phyloP scores from a whole-genome alignment of 2,329 filamentous ascomycete genomes.

The Ceratocystiopsis minuta region DNA sequence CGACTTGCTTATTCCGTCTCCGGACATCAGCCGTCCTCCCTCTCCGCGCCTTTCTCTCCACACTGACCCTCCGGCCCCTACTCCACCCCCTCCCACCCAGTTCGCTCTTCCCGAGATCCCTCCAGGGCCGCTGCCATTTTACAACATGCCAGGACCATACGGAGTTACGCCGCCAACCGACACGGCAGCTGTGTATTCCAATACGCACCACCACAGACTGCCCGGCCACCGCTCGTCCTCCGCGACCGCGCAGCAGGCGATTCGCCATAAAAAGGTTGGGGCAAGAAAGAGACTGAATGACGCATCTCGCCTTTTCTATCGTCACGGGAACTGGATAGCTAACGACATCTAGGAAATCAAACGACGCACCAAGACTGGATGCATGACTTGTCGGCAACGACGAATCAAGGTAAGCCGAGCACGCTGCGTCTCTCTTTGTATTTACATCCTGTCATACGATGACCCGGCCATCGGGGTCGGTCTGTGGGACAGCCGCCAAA shows the following conservation, averaged over 20 bases:
- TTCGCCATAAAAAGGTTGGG: no score
- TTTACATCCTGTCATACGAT: not conserved
- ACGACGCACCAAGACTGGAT: constrained; percentile 44
- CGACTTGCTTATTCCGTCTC: constrained; percentile 1
- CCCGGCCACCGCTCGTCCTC: no score
- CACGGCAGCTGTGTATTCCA: constrained; percentile 27
- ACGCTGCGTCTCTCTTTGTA: not conserved
- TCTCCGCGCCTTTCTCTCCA: no score
- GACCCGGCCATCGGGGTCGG: no score
- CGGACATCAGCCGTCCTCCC: no score
- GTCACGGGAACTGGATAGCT: no score
- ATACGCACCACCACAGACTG: constrained; percentile 8
- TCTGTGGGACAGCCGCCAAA: no score
- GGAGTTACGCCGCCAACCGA: constrained; percentile 19
- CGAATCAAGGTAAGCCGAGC: constrained; percentile 34
- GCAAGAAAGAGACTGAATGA: no score
- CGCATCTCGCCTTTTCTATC: no score
- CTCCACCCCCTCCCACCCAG: not conserved
- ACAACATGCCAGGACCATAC: constrained; percentile 23
- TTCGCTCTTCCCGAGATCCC: constrained; percentile 11
- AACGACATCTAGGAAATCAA: constrained; percentile 34
- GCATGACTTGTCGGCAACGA: constrained; percentile 41
- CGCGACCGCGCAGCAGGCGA: no score
- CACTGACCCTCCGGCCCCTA: no score
- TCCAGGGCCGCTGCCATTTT: constrained; percentile 24